phyloP scores from a whole-genome alignment of 352 stramenopile genomes.

The Blastocystis sp. region DNA sequence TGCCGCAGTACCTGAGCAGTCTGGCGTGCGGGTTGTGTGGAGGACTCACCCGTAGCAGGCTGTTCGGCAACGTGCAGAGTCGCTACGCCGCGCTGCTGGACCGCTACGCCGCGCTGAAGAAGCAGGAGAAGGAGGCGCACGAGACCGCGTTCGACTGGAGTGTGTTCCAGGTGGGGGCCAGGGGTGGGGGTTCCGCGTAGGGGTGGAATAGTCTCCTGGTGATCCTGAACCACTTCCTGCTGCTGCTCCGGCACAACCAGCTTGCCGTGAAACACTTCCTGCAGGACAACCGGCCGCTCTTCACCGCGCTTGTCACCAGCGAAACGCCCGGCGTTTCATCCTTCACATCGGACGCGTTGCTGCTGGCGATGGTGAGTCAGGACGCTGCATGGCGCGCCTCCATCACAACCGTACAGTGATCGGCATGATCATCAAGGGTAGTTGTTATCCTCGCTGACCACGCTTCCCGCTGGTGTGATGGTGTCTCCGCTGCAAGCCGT shows the following conservation, averaged over 20 bases:
- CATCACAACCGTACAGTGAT: background rate
- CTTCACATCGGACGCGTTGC: background rate
- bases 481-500: background rate
- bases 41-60: background rate
- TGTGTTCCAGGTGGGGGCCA: background rate
- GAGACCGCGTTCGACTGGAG: constrained; percentile 6
- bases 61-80: background rate
- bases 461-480: constrained; percentile 13
- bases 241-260: constrained; percentile 2
- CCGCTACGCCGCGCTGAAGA: background rate
- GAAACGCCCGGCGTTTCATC: background rate
- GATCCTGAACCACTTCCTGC: constrained; percentile 6
- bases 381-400: background rate
- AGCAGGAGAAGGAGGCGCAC: background rate
- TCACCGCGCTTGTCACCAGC: background rate
- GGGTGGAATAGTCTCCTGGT: background rate
- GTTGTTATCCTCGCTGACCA: background rate
- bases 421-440: background rate
- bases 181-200: background rate
- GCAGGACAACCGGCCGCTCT: background rate
- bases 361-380: background rate
- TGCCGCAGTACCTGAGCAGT: background rate
- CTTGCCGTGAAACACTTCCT: background rate
- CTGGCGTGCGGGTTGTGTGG: background rate
- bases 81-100: background rate